Evolutionary conservation across 2,329 filamentous ascomycete species (phyloP).

Genomic region (Colletotrichum cordylinicola): DNA sequence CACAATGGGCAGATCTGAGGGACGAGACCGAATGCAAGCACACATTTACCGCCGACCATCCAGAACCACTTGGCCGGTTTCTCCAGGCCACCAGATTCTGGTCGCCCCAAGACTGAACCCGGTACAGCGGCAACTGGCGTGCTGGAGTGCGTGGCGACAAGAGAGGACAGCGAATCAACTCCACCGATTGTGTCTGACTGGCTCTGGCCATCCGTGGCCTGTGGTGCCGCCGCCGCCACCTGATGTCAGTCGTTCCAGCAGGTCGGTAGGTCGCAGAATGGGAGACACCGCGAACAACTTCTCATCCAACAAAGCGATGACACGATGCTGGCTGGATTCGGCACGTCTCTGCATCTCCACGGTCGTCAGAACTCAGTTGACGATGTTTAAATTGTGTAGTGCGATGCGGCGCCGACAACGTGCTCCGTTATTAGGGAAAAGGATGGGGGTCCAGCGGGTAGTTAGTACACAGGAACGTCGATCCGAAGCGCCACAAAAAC

Average conservation of each 20-base stretch:
- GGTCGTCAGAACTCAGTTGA: not conserved
- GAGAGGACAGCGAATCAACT: not conserved
- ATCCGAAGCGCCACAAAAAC: slow-evolving; percentile 14
- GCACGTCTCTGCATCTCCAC: not conserved
- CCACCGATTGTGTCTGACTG: not conserved
- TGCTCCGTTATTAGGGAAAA: slow-evolving; percentile 10
- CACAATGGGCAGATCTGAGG: not conserved
- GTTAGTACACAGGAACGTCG: slow-evolving; percentile 11
- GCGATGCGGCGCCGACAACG: slow-evolving; percentile 2
- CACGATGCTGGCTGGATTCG: not conserved
- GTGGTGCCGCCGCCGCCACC: slow-evolving; percentile 9
- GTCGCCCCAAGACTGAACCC: not conserved
- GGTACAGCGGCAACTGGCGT: not conserved
- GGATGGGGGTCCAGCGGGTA: slow-evolving; percentile 8
- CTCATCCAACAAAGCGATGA: not conserved
- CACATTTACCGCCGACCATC: not conserved
- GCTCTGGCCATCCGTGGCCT: not conserved
- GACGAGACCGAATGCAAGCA: not conserved
- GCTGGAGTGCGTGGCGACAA: not conserved
- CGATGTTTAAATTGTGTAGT: not conserved
- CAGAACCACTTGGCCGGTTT: not conserved
- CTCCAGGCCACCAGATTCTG: not conserved
- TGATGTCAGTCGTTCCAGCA: slow-evolving; percentile 12
- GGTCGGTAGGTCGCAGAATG: not conserved
- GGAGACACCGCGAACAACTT: not conserved